phyloP scores from a whole-genome alignment of 176 grass and related monocot genomes.

The Carex kokanica region DNA sequence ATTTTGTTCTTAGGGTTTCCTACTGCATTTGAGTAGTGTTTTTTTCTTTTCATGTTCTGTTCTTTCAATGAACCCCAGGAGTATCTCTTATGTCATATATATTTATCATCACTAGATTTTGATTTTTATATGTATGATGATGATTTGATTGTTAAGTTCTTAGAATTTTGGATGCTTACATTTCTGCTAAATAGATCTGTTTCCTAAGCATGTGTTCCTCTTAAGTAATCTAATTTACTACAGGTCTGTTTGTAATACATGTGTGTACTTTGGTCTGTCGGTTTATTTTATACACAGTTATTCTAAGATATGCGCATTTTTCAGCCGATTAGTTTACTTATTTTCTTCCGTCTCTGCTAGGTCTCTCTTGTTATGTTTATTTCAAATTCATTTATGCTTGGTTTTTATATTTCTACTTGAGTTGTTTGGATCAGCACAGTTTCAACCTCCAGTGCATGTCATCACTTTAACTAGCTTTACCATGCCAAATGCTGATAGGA shows the following conservation, averaged over 20 bases:
- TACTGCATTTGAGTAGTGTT: background rate
- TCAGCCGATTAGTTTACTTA: background rate
- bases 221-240: background rate
- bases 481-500: background rate
- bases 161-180: background rate
- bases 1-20: background rate
- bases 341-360: background rate
- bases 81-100: background rate
- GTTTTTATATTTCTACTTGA: background rate
- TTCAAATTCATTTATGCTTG: background rate
- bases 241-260: constrained; percentile 11
- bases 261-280: background rate
- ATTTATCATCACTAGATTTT: background rate
- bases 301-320: background rate
- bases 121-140: background rate
- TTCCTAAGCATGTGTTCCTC: background rate
- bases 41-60: background rate
- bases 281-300: background rate
- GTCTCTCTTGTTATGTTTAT: background rate
- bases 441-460: background rate
- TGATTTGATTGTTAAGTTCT: background rate
- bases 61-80: background rate
- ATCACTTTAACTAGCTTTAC: background rate
- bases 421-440: background rate
- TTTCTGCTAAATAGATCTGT: background rate